Percentiles rank a stretch among this genome's conserved stretches.
These are phyloP conservation scores for Colletotrichum echinochloae DNA, from an alignment of 2,329 filamentous ascomycete genomes.

Conservation along the genomic window DNA sequence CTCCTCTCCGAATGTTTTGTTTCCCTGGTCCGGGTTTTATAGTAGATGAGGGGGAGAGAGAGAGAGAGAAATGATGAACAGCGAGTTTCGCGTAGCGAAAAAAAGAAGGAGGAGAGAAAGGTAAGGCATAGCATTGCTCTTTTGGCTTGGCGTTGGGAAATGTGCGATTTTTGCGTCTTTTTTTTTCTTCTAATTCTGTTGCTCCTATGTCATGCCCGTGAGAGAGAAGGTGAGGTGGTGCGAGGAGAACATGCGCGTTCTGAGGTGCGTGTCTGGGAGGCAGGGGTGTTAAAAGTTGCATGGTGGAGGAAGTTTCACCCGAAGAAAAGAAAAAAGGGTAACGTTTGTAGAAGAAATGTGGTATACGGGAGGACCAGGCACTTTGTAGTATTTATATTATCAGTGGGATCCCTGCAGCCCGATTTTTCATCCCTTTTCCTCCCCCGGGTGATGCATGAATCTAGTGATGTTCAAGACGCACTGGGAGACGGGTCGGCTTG, in stretches of 20 bases:
- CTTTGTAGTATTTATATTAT: constrained; percentile 7
- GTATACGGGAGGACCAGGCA: constrained; percentile 14
- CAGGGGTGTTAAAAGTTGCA: not conserved
- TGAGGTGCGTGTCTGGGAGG: not conserved
- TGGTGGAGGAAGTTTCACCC: not conserved
- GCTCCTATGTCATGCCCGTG: not conserved
- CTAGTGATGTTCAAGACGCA: not conserved
- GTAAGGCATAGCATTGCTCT: constrained; percentile 41
- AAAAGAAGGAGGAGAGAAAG: constrained; percentile 10
- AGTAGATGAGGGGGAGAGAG: constrained; percentile 31
- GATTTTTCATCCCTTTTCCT: not conserved
- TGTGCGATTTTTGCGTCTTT: not conserved
- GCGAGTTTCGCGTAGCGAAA: constrained; percentile 25
- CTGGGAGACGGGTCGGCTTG: not conserved
- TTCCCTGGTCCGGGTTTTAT: constrained; percentile 22
- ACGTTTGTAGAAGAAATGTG: constrained; percentile 13
- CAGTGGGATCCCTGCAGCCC: not conserved
- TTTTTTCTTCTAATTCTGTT: constrained; percentile 3
- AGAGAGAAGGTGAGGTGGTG: not conserved
- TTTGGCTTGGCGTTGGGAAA: constrained; percentile 30
- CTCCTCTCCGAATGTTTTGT: not conserved
- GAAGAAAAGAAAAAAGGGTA: not conserved
- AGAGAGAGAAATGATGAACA: not conserved
- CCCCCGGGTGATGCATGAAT: not conserved
- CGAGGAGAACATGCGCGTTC: not conserved